Conservation (phyloP, 106 monocot genomes). For the Dendrobium nobile region DNA sequence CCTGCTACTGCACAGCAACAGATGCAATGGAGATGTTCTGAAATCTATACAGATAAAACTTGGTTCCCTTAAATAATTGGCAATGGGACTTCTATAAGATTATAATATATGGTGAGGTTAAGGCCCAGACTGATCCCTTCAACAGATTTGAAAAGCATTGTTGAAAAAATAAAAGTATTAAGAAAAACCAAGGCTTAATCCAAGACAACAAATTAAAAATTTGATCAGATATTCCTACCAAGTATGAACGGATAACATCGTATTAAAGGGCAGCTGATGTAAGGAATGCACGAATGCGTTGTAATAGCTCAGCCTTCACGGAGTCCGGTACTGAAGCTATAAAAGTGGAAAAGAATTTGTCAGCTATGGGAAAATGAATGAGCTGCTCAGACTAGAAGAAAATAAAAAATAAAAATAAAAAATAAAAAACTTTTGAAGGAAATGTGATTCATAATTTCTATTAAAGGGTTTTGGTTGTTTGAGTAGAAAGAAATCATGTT, state of each 20-base stretch:
- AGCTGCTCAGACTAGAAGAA: neutral
- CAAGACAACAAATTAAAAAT: neutral
- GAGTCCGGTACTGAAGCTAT: constrained; percentile 6
- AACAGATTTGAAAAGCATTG: neutral
- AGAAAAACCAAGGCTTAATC: neutral
- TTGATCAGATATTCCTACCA: neutral
- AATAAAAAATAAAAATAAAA: neutral
- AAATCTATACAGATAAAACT: no score
- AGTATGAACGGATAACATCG: neutral
- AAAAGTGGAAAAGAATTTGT: neutral
- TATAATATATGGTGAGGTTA: neutral
- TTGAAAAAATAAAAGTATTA: neutral
- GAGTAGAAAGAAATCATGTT: neutral
- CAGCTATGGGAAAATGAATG: neutral
- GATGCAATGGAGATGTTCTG: no score
- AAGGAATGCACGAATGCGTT: constrained; percentile 6
- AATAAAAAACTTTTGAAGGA: no score
- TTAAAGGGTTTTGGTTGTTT: neutral
- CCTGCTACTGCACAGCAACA: no score
- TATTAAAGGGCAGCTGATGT: constrained; percentile 10
- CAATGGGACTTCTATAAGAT: no score
- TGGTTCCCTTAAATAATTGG: no score
- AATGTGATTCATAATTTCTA: no score
- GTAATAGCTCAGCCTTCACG: constrained; percentile 6
- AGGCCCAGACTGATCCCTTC: neutral